A percentile compares a stretch with the other conserved stretches of the same genome.
Evolutionary conservation across 768 basidiomycete species (phyloP).

Genomic region (Suillus cothurnatus): DNA sequence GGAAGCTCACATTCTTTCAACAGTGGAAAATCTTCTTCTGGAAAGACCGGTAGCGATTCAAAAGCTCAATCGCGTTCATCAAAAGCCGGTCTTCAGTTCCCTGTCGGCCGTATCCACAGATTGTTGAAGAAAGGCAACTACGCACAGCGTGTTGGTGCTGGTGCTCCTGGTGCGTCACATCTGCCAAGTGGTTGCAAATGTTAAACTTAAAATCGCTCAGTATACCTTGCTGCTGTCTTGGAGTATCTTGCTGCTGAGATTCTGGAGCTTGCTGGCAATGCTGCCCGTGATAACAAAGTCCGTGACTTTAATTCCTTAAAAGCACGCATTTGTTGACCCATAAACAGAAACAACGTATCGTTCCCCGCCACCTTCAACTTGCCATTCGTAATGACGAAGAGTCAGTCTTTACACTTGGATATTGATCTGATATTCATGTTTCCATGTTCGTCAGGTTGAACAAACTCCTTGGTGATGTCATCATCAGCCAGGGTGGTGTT

Average conservation of each 20-base stretch:
- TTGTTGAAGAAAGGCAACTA: constrained; percentile 75
- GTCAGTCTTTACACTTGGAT: constrained; percentile 34
- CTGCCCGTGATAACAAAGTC: constrained; percentile 74
- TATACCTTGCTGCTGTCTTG: constrained; percentile 83
- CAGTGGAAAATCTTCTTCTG: constrained; percentile 49
- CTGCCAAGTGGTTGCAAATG: neutral
- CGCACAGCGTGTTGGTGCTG: constrained; percentile 68
- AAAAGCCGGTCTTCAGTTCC: constrained; percentile 69
- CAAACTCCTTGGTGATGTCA: constrained; percentile 59
- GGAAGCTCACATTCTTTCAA: constrained; percentile 5
- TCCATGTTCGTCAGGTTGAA: constrained; percentile 43
- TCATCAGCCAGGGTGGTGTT: constrained; percentile 80
- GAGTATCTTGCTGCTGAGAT: constrained; percentile 90
- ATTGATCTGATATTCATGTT: constrained; percentile 1
- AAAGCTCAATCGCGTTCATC: constrained; percentile 71
- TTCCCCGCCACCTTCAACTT: constrained; percentile 76
- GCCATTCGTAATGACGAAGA: constrained; percentile 80
- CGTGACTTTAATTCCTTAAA: neutral
- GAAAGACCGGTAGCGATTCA: constrained; percentile 50
- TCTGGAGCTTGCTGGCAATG: constrained; percentile 81
- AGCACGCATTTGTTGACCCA: neutral
- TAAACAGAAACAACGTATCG: constrained; percentile 67
- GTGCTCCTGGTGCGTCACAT: constrained; percentile 57
- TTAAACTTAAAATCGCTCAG: constrained; percentile 35
- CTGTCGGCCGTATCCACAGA: constrained; percentile 84